Base-by-base conservation (phyloP, 441 rosid genomes). In the Euphorbia corollata region DNA sequence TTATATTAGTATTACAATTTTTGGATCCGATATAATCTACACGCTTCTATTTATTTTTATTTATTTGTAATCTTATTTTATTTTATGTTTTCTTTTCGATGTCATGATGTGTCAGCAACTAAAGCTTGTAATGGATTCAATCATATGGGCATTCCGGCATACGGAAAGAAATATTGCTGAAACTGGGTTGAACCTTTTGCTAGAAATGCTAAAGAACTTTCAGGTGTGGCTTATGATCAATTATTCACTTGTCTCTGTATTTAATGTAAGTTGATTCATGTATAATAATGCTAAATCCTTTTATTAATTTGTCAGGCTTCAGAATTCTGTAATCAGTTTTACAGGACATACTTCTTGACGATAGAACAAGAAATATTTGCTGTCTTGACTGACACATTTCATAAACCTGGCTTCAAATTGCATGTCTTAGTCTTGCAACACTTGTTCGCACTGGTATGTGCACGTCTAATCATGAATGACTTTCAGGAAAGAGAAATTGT, bases 71-170 rank as follows among this genome's bases (percentile, higher is more conserved):
- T 23, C 0, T 10, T 23, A 23, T 56, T 2, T 1, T 56, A 0
- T 24, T 2, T 56, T 56, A 23, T 23, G 23, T 12, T 27, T 15
- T 27, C n/a, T 12, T 24, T 57, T 15, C 19, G 38, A 27, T 27
- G 61, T 57, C 5, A 24, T 7, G 1, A 4, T 56, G n/a, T 15
- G 4, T 55, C 89, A 96, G 98, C 99, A 96, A 90, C 73, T 96
- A 27, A 96, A 90, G 86, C 89, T 96, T 64, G 98, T 96, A 34
- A 92, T 90, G 97, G 99, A 96, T 79, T 90, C 98, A 45, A 96
- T 96, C 61, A 96, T 96, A 70, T 92, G 98, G 99, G 99, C 99
- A 70, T 96, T 96, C 80, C 90, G 99, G 82, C 99, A 96, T 82
- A 96, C 98, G 8, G 99, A 95, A 78, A 82, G 99, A 80, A 95